Base-by-base conservation (phyloP, 2,329 filamentous ascomycete genomes). In the Fusarium pseudograminearum region DNA sequence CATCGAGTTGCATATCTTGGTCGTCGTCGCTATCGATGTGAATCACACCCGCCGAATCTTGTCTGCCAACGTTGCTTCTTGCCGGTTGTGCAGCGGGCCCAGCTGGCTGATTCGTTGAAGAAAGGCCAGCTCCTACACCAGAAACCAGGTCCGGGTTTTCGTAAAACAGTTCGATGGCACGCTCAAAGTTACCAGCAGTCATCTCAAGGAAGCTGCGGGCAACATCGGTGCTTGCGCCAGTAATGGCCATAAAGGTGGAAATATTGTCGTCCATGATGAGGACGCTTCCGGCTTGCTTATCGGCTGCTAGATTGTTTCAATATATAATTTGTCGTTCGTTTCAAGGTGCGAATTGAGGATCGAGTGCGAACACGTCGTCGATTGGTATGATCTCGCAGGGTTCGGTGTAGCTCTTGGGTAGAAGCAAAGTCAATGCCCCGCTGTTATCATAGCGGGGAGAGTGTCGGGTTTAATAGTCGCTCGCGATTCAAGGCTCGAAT, bases 121-220 rank as follows among this genome's bases (percentile, higher is more conserved):
- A 75, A 24, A 79, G 51, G 38, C 75, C 78, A 36, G 78, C 78
- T 38, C 78, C 78, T 9, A 80, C 72, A 5, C 77, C 77, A 22
- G 77, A 77, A n/a, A 79, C 77, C 9, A 91, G 87, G 48, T 95
- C 94, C 44, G 92, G 93, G 77, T 92, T 96, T 76, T 97, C 93
- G 79, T 93, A 98, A 82, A 90, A 99, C 15, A 98, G 89, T 76
- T 93, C 89, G 74, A 98, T 90, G 28, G 96, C 96, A 76, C 95
- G 91, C 79, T 93, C 90, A 53, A 95, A 84, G 77, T 97, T 91
- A 75, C 90, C 90, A 73, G 93, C 91, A n/a, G 94, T 90, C 77
- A 99, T 87, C 73, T 92, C 87, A 48, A 98, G 87, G 80, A 97
- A 97, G 72, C 92, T 91, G 66, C 89, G 87, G 31, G 95, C 96